These are phyloP conservation scores for Xylaria multiplex DNA, from an alignment of 2,329 filamentous ascomycete genomes.

Conservation along the genomic window DNA sequence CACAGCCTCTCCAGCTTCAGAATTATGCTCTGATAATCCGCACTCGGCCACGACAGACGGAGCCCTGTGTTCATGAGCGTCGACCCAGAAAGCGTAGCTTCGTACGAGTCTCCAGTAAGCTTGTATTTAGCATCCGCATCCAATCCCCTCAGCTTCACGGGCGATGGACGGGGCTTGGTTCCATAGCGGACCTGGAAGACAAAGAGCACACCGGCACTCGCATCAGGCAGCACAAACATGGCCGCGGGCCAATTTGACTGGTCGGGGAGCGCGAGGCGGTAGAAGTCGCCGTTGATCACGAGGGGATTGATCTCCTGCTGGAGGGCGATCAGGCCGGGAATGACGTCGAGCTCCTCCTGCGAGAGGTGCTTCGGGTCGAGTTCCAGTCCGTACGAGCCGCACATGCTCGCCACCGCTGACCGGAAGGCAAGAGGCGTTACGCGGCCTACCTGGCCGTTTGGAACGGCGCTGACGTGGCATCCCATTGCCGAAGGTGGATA, in stretches of 20 bases:
- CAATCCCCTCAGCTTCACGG: constrained; percentile 65
- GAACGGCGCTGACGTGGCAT: constrained; percentile 70
- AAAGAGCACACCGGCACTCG: constrained; percentile 63
- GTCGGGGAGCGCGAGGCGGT: constrained; percentile 67
- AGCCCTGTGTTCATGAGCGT: constrained; percentile 72
- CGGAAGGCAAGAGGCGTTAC: constrained; percentile 68
- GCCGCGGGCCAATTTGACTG: constrained; percentile 71
- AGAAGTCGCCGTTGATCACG: constrained; percentile 67
- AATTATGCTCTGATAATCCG: constrained; percentile 67
- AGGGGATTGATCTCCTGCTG: constrained; percentile 68
- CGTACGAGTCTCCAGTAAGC: constrained; percentile 56
- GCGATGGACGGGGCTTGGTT: constrained; percentile 64
- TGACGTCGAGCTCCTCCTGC: constrained; percentile 60
- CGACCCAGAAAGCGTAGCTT: constrained; percentile 63
- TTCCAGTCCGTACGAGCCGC: constrained; percentile 73
- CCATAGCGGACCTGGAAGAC: constrained; percentile 66
- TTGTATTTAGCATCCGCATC: constrained; percentile 64
- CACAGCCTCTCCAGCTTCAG: constrained; percentile 62
- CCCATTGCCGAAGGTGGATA: constrained; percentile 73
- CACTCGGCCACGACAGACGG: constrained; percentile 57
- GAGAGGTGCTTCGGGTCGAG: constrained; percentile 65
- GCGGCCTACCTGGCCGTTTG: constrained; percentile 66
- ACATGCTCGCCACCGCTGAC: constrained; percentile 74
- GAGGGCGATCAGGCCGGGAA: constrained; percentile 64
- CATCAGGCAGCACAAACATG: constrained; percentile 66